Conservation (phyloP, 768 basidiomycete species). For the Suillus fuscotomentosus region DNA sequence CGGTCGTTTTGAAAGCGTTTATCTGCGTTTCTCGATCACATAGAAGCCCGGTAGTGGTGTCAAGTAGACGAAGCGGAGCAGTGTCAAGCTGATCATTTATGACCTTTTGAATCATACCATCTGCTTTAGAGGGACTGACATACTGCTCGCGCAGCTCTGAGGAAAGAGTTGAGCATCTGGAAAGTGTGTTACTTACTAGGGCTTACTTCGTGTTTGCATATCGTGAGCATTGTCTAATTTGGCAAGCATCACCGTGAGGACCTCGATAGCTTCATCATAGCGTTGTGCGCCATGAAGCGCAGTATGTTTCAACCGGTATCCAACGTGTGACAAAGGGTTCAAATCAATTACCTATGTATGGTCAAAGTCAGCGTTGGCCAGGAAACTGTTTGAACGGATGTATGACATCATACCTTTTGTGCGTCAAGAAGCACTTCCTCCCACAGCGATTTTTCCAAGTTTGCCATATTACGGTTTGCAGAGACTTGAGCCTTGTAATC, state of each 20-base stretch:
- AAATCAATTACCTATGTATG: background rate
- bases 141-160: background rate
- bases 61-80: background rate
- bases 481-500: background rate
- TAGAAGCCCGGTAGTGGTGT: background rate
- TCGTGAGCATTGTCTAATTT: background rate
- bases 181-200: background rate
- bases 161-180: background rate
- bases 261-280: background rate
- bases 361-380: background rate
- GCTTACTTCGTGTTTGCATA: background rate
- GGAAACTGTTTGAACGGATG: background rate
- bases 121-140: background rate
- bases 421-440: background rate
- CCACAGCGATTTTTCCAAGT: background rate
- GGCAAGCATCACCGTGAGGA: background rate
- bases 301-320: background rate
- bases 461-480: background rate
- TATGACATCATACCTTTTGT: background rate
- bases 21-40: background rate
- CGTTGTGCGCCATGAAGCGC: background rate
- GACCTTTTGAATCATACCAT: background rate
- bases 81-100: background rate
- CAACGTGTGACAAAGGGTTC: background rate
- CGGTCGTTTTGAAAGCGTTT: background rate